phyloP scores from a whole-genome alignment of 805 yeast species.

The Pichia nanzhaoensis region DNA sequence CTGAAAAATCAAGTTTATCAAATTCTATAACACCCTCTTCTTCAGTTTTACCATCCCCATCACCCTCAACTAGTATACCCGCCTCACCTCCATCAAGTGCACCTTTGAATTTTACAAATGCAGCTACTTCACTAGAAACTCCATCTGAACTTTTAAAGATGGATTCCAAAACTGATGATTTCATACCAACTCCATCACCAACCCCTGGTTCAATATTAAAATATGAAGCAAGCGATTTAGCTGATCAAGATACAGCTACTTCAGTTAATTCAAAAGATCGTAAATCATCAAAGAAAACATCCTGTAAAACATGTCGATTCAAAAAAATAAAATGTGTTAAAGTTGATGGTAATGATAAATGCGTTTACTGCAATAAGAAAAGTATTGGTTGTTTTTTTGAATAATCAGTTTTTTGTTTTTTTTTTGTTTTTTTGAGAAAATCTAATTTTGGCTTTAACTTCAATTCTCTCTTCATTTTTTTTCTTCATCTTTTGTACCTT shows the following conservation, averaged over 20 bases:
- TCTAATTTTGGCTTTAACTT: no score
- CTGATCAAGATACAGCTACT: background rate
- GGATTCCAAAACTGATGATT: background rate
- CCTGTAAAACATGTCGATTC: constrained; percentile 29
- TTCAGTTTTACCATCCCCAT: constrained; percentile 2
- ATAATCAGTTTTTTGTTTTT: constrained; percentile 6
- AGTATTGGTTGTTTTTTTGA: constrained; percentile 39
- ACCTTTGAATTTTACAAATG: no score
- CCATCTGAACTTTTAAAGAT: no score
- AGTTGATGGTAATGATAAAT: constrained; percentile 19
- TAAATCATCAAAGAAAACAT: constrained; percentile 27
- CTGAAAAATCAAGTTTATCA: constrained; percentile 14
- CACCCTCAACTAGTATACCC: constrained; percentile 1
- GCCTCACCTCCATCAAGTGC: constrained; percentile 1
- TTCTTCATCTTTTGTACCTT: constrained; percentile 1
- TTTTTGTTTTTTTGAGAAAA: no score
- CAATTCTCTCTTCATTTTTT: background rate
- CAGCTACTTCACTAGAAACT: no score
- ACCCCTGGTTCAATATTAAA: background rate
- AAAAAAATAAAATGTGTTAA: constrained; percentile 32
- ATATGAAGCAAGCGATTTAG: background rate
- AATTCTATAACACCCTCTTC: constrained; percentile 2
- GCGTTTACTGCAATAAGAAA: constrained; percentile 28
- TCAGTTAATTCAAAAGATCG: background rate
- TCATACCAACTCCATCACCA: constrained; percentile 11